Conservation (phyloP, 2,329 filamentous ascomycete genomes). For the Paecilomyces sp. region DNA sequence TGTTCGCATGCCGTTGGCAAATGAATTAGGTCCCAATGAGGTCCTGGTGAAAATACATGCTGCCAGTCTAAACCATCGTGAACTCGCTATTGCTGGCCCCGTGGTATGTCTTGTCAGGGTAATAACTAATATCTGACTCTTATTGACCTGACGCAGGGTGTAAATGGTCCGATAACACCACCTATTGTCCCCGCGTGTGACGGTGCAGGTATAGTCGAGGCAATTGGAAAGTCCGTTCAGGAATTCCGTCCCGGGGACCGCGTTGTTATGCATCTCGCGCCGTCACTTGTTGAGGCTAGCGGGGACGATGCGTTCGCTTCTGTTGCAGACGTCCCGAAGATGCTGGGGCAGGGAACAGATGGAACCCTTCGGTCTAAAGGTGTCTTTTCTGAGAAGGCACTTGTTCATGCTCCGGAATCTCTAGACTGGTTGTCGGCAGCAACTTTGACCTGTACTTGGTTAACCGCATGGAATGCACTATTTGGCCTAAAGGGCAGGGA, state of each 20-base stretch:
- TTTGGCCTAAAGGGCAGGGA: conserved; percentile 40
- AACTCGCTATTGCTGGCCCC: background rate
- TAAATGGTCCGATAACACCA: background rate
- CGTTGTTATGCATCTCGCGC: background rate
- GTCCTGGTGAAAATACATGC: background rate
- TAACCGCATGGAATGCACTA: conserved; percentile 48
- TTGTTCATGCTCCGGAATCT: conserved; percentile 41
- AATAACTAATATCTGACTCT: background rate
- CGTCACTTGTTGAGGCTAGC: background rate
- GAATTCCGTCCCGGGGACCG: background rate
- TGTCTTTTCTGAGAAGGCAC: conserved; percentile 41
- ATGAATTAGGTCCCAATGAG: background rate
- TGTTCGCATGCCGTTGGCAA: background rate
- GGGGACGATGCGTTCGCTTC: background rate
- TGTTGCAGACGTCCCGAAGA: background rate
- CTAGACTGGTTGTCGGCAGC: conserved; percentile 41
- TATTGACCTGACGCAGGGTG: background rate
- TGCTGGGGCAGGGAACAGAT: conserved; percentile 40
- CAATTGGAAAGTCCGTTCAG: background rate
- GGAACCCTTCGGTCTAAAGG: conserved; percentile 43
- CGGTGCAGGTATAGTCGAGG: background rate
- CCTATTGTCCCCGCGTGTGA: background rate
- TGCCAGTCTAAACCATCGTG: background rate
- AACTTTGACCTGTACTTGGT: conserved; percentile 41
- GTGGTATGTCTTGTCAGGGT: background rate